A percentile compares a stretch with the other conserved stretches of the same genome.
Evolutionary conservation across 1,284 basidiomycete species (phyloP).

Genomic region (Malassezia obtusa): DNA sequence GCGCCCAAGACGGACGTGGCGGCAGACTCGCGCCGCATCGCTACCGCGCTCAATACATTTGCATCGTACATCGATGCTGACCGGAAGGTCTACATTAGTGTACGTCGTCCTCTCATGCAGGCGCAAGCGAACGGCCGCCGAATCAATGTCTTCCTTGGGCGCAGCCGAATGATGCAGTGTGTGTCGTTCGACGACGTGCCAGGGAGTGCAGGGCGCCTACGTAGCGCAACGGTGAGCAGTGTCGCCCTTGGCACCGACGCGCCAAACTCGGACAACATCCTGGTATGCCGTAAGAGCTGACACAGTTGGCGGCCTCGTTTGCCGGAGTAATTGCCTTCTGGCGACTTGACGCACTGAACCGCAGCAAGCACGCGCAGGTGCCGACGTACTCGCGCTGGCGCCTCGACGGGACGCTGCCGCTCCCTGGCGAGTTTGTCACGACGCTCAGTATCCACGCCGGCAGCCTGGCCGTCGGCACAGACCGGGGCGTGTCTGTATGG

Average conservation of each 20-base stretch:
- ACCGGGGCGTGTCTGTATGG: slow-evolving; percentile 4
- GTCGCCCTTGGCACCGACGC: slow-evolving; percentile 8
- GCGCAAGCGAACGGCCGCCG: slow-evolving; percentile 15
- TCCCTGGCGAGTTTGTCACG: slow-evolving; percentile 9
- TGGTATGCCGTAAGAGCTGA: background rate
- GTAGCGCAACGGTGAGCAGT: slow-evolving; percentile 5
- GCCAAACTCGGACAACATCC: slow-evolving; percentile 2
- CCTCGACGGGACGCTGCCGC: slow-evolving; percentile 9
- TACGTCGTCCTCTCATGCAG: slow-evolving; percentile 6
- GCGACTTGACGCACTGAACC: slow-evolving; percentile 3
- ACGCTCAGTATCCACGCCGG: background rate
- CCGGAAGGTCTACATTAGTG: slow-evolving; percentile 6
- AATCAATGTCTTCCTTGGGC: slow-evolving; percentile 7
- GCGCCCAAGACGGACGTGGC: slow-evolving; percentile 5
- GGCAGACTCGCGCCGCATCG: slow-evolving; percentile 5
- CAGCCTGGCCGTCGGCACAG: slow-evolving; percentile 6
- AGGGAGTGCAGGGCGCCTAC: background rate
- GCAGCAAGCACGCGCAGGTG: background rate
- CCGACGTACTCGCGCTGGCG: slow-evolving; percentile 14
- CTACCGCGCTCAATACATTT: slow-evolving; percentile 15
- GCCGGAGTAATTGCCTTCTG: slow-evolving; percentile 12
- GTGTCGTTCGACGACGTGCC: slow-evolving; percentile 11
- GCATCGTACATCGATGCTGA: slow-evolving; percentile 5
- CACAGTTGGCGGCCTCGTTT: slow-evolving; percentile 12
- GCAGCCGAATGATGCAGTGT: slow-evolving; percentile 7